Base-by-base conservation (phyloP, 331 rosid genomes). In the Pyracantha coccinea region DNA sequence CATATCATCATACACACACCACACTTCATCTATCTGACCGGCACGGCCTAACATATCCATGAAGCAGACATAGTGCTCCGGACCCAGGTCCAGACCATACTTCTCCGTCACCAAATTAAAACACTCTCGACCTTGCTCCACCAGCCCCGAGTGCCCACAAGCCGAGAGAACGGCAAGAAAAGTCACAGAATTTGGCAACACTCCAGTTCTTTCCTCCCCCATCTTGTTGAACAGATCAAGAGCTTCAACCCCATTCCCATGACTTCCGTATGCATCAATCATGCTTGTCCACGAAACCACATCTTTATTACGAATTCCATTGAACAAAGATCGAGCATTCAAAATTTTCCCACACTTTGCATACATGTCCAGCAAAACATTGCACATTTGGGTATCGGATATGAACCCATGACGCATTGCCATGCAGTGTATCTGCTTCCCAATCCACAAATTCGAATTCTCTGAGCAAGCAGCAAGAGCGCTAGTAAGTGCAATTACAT, bases 81-180 rank as follows among this genome's bases (percentile, higher is more conserved):
- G 84, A 61, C 77, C 90, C 24, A 80, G 87, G 33, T 80, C 79
- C 68, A 85, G 65, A 75, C 81, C 85, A 77, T 85, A 83, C 57
- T 70, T 86, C 76, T 85, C 89, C 66, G 47, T 79, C 31, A 77
- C 60, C 33, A 78, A 72, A 73, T 73, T 53, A 68, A 90, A 88
- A 77, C 79, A 85, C 77, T 77, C 73, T 58, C 47, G 80, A 6
- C 90, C 96, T 81, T 88, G 85, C 65, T 90, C 91, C 71, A 86
- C 90, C 70, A 90, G 68, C 53, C 91, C 91, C 14, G 89, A 85
- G 76, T 90, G 93, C 79, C 66, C 85, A 84, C 90, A 88, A 44
- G 92, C 92, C 4, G 89, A 85, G 72, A 88, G 75, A 52, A 84
- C 85, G 45, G 90, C 79, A 68, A 90, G 82, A 80, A 86, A 83